Percentiles rank a stretch among this genome's conserved stretches.
phyloP scores from a whole-genome alignment of 257 asterid genomes.

The Solanum ossicruentum region DNA sequence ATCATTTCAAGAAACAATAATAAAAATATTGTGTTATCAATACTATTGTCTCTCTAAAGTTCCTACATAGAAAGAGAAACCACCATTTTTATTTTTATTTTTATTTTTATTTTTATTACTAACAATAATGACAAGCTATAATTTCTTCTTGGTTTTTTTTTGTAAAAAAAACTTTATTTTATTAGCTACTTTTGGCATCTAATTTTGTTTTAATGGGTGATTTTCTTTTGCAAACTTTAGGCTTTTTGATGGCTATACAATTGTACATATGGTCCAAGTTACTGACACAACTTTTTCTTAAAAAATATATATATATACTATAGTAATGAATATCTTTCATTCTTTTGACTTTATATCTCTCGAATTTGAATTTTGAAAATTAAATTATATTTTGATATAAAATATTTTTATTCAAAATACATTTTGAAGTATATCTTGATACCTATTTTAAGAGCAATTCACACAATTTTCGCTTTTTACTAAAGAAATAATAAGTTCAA shows the following conservation, averaged over 20 bases:
- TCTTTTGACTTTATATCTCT: no score
- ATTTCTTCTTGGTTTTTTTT: neutral
- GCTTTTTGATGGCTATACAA: neutral
- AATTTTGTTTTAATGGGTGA: neutral
- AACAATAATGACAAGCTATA: neutral
- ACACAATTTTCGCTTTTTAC: neutral
- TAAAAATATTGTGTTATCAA: neutral
- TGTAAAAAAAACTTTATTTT: neutral
- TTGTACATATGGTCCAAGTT: neutral
- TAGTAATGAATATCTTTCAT: no score
- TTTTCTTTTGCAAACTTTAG: neutral
- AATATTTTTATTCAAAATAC: no score
- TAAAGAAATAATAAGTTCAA: neutral
- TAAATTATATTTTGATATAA: neutral
- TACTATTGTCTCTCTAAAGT: neutral
- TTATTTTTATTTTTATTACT: neutral
- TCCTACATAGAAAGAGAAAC: neutral
- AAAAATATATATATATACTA: no score
- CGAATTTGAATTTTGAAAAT: no score
- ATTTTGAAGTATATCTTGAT: no score
- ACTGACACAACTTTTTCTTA: neutral
- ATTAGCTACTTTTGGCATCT: neutral
- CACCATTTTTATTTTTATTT: neutral
- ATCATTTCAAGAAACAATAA: conserved; percentile 3
- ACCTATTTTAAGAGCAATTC: neutral